These are phyloP conservation scores for Diplodia corticola DNA, from an alignment of 2,329 filamentous ascomycete genomes.

Conservation along the genomic window DNA sequence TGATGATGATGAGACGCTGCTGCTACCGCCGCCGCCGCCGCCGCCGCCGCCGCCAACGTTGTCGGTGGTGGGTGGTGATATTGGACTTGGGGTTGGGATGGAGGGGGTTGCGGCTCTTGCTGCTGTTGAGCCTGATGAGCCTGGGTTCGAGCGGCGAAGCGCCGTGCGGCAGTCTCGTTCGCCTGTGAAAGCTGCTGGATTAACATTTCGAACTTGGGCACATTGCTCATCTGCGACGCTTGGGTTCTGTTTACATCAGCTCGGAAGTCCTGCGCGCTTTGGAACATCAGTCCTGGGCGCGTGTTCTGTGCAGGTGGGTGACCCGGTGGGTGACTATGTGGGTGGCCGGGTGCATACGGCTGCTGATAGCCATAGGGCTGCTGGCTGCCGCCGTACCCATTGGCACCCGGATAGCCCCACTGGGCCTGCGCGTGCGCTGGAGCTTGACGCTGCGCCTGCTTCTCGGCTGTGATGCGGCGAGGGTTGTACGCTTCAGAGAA, in stretches of 20 bases:
- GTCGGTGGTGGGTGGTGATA: background rate
- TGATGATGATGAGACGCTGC: background rate
- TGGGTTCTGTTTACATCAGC: conserved; percentile 38
- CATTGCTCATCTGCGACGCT: conserved; percentile 30
- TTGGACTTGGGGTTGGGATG: background rate
- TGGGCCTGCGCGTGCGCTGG: background rate
- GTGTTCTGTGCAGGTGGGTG: background rate
- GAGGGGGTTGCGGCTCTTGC: conserved; percentile 23
- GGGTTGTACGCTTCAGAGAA: conserved; percentile 21
- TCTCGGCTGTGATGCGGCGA: conserved; percentile 1
- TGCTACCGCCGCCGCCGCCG: background rate
- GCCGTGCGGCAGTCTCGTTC: conserved; percentile 22
- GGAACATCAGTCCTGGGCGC: conserved; percentile 42
- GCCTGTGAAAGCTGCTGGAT: conserved; percentile 31
- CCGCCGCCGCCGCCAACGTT: background rate
- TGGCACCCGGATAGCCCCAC: background rate
- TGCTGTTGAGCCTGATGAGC: background rate
- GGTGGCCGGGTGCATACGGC: background rate
- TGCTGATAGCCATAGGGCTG: background rate
- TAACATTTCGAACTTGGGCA: conserved; percentile 36
- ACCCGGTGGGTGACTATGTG: background rate
- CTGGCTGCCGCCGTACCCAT: background rate
- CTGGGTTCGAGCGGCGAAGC: conserved; percentile 16
- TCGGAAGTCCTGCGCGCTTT: conserved; percentile 48
- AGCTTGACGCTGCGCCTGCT: background rate